Evolutionary conservation across 1,284 basidiomycete genomes (phyloP), one percentile per base, ranked within the genome.

Genomic region (Trichosporon ovoides): DNA sequence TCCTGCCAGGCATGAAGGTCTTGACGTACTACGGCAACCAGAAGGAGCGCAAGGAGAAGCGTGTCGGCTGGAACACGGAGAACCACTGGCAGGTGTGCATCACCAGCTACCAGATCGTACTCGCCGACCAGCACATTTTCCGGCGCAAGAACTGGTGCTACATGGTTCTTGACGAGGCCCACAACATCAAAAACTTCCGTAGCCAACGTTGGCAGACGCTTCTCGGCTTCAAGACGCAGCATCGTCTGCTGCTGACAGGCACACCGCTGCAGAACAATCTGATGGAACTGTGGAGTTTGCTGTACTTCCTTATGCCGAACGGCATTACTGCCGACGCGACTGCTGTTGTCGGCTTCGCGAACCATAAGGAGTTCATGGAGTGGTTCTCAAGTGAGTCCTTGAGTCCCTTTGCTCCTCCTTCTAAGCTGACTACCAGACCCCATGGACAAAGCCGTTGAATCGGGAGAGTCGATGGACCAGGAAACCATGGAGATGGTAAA

Each of bases 101-200:
- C 72, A 98, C 94, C 0, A 92, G 89, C 28, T 98, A 98, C 74
- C 89, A 92, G 33, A 85, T 98, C 38, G 91, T 92, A 33, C 87
- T 91, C 64, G 86, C 90, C 51, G 94, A 98, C 73, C 88, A 91
- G 64, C 87, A 91, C 73, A 90, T 96, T 51, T 94, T 98, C 81
- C 91, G 93, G 67, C 87, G 94, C 55, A 96, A 95, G 77, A 82
- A 85, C 50, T 97, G 94, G 94, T 91, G 92, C 72, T 97, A 97
- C 72, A 89, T 97, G 85, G 87, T 97, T 63, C 83, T 97, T 12
- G 93, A 96, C 75, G 94, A 97, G 78, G 94, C 93, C 9, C 93
- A 98, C 72, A 95, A 97, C 85, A 96, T 98, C 85, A 97, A 97
- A 80, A 98, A 97, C 78, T 97, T 96, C 79, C 87, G 88, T 66